These are phyloP conservation scores for Dillenia suffruticosa DNA, from an alignment of 164 flowering plant genomes.

Conservation along the genomic window DNA sequence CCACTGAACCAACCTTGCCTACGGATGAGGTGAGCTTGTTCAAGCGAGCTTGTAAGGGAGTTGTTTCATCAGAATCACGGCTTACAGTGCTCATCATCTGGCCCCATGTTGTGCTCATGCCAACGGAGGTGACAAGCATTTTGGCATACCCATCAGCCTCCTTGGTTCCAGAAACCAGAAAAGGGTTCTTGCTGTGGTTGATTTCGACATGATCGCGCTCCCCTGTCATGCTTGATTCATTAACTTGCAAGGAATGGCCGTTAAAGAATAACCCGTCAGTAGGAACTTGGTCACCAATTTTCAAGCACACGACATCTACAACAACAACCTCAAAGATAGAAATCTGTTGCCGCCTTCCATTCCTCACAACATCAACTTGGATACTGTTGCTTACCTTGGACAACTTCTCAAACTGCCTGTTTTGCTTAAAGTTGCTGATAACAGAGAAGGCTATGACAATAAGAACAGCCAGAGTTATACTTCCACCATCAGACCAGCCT, in stretches of 20 bases:
- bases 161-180: constrained; percentile 9
- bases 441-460: constrained; percentile 38
- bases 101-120: constrained; percentile 10
- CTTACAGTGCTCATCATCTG: constrained; percentile 8
- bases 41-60: neutral
- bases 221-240: constrained; percentile 11
- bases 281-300: constrained; percentile 19
- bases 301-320: constrained; percentile 39
- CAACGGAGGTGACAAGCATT: constrained; percentile 15
- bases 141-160: constrained; percentile 9
- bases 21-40: constrained; percentile 9
- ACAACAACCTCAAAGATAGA: constrained; percentile 37
- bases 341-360: constrained; percentile 6
- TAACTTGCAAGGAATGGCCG: constrained; percentile 36
- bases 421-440: constrained; percentile 19
- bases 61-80: neutral
- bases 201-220: neutral
- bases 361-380: neutral
- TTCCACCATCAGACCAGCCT: constrained; percentile 16
- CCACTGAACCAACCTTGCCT: neutral
- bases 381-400: constrained; percentile 28
- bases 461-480: constrained; percentile 17
- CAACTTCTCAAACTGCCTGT: constrained; percentile 29
- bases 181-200: constrained; percentile 7
- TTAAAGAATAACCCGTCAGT: constrained; percentile 9